Conservation (phyloP, 148 eudicot species). For the Chenopodium quinoa region DNA sequence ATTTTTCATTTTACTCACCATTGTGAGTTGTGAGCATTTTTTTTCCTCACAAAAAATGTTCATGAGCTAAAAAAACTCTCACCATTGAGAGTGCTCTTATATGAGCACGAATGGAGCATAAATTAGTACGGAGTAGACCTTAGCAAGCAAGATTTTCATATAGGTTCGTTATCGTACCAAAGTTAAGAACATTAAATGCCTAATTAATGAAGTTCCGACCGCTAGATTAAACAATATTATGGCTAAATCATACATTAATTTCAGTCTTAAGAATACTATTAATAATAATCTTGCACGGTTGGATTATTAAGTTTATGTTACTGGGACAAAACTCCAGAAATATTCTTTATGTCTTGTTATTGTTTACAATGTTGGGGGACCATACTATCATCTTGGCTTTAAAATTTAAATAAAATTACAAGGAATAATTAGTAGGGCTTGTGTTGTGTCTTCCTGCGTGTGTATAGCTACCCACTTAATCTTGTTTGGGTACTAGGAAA, state of each 20-base stretch:
- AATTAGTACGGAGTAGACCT: not conserved
- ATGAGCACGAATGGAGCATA: not conserved
- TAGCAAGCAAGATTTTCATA: not conserved
- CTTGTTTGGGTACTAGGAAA: conserved; percentile 16
- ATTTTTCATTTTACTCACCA: too few relatives aligned
- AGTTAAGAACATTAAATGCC: not conserved
- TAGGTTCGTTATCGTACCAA: not conserved
- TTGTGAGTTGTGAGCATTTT: too few relatives aligned
- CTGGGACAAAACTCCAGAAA: conserved; percentile 9
- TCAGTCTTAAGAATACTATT: not conserved
- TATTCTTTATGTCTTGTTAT: conserved; percentile 20
- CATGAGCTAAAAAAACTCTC: too few relatives aligned
- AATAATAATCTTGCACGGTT: not conserved
- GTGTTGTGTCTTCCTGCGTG: not conserved
- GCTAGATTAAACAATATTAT: not conserved
- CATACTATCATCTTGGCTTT: not conserved
- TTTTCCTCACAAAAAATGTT: too few relatives aligned
- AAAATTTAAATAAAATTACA: not conserved
- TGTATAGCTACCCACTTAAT: conserved; percentile 3
- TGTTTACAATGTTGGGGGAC: conserved; percentile 13
- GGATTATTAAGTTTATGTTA: not conserved
- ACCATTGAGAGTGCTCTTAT: too few relatives aligned
- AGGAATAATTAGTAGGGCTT: conserved; percentile 8
- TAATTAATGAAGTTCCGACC: conserved; percentile 1
- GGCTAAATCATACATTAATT: not conserved